phyloP scores from a whole-genome alignment of 2,329 filamentous ascomycete genomes.

The Colletotrichum melonis region DNA sequence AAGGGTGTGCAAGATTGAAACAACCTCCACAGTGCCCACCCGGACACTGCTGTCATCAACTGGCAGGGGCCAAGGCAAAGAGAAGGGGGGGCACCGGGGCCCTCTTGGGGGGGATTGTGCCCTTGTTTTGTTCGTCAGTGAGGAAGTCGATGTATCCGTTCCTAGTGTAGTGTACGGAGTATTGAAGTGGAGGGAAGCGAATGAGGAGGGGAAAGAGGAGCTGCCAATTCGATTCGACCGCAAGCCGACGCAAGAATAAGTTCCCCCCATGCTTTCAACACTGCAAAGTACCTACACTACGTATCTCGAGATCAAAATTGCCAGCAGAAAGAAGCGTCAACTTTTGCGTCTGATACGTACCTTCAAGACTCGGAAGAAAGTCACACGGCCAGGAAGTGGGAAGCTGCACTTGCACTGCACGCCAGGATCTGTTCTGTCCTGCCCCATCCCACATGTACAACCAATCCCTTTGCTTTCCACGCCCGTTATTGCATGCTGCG shows the following conservation, averaged over 20 bases:
- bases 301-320: background rate
- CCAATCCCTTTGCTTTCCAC: constrained; percentile 6
- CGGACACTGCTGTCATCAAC: constrained; percentile 29
- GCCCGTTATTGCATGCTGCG: background rate
- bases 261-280: background rate
- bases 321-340: background rate
- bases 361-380: background rate
- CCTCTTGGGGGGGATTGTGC: background rate
- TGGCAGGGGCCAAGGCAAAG: constrained; percentile 17
- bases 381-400: background rate
- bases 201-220: constrained; percentile 13
- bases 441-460: background rate
- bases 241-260: background rate
- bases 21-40: constrained; percentile 32
- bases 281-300: background rate
- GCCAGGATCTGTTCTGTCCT: constrained; percentile 1
- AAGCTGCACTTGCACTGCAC: background rate
- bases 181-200: constrained; percentile 15
- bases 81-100: background rate
- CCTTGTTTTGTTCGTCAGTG: background rate
- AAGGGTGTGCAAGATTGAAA: constrained; percentile 34
- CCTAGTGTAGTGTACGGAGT: too few species aligned
- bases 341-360: constrained; percentile 6
- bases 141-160: background rate
- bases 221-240: constrained; percentile 10